These are phyloP conservation scores for Dendrobium officinale DNA, from an alignment of 106 monocot genomes.

Conservation along the genomic window DNA sequence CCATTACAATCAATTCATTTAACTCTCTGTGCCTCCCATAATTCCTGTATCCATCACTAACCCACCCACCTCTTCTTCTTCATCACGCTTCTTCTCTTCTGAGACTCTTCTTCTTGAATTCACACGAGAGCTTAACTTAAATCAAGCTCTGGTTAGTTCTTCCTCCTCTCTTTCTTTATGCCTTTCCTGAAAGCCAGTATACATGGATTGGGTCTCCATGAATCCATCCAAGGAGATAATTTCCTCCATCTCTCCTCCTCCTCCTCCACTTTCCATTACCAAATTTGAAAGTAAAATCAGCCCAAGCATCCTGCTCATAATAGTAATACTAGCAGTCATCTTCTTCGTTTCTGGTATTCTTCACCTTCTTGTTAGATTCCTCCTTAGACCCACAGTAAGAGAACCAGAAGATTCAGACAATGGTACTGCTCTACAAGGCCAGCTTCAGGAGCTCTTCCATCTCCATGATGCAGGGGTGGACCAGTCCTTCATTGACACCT, in stretches of 20 bases:
- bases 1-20: slow-evolving; percentile 6
- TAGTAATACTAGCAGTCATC: slow-evolving; percentile 60
- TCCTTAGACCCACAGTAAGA: slow-evolving; percentile 32
- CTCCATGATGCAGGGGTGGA: slow-evolving; percentile 93
- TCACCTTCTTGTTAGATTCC: slow-evolving; percentile 67
- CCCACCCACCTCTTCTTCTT: slow-evolving; percentile 2
- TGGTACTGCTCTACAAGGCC: slow-evolving; percentile 74
- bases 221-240: background rate
- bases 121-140: background rate
- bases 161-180: slow-evolving; percentile 2
- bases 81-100: background rate
- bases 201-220: slow-evolving; percentile 2
- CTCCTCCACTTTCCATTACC: slow-evolving; percentile 1
- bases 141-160: background rate
- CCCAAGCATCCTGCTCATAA: slow-evolving; percentile 64
- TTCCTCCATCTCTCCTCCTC: slow-evolving; percentile 16
- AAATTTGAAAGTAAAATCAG: slow-evolving; percentile 46
- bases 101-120: background rate
- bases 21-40: background rate
- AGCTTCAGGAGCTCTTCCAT: slow-evolving; percentile 96
- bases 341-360: slow-evolving; percentile 79
- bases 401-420: slow-evolving; percentile 32
- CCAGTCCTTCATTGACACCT: slow-evolving; percentile 84
- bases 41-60: slow-evolving; percentile 1
- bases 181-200: too few species aligned